Evolutionary conservation across 2,329 filamentous ascomycete genomes (phyloP), one percentile per base, ranked within the genome.

Genomic region (Penicillium sp.): DNA sequence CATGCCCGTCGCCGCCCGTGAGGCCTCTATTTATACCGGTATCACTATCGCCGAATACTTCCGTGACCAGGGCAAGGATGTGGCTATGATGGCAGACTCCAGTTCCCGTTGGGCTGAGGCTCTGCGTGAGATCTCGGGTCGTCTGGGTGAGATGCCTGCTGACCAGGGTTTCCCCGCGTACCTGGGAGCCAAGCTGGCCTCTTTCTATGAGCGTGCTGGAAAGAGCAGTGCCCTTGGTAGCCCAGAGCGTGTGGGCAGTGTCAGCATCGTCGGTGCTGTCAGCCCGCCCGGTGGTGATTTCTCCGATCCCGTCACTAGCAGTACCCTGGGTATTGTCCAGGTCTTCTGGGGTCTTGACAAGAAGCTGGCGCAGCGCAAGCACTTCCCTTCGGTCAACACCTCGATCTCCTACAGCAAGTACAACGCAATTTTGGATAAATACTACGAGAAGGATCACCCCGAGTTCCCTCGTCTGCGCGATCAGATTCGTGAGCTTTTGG

Each of bases 311-410:
- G 94, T 99, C 72, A 99, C 94, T 15, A 91, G 86, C 60, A 89
- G 90, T 65, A 99, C 94, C 21, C 87, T 99, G 48, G 86, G 90
- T 85, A 99, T 99, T 73, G 94, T 99, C 71, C 94, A 99, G 77
- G 94, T 99, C 68, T 99, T 99, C 82, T 99, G 94, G 94, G 94
- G 94, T 84, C 85, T 97, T 50, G 94, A 99, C 83, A 97, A 99
- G 89, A 97, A 97, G 83, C 88, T 99, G 60, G 94, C 94, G 23
- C 94, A 97, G 81, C 89, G 94, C 70, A 99, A 99, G 82, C 94
- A 99, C 79, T 99, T 99, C 84, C 94, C 94, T 6, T 97, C 93
- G 33, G 93, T 99, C 82, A 99, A 99, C 83, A 97, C 94, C 9
- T 86, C 87, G 21, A 81, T 91, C 66, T 96, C 91, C 65, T 99